These are phyloP conservation scores for Acer saccharum DNA, from an alignment of 345 rosid genomes.

Conservation along the genomic window DNA sequence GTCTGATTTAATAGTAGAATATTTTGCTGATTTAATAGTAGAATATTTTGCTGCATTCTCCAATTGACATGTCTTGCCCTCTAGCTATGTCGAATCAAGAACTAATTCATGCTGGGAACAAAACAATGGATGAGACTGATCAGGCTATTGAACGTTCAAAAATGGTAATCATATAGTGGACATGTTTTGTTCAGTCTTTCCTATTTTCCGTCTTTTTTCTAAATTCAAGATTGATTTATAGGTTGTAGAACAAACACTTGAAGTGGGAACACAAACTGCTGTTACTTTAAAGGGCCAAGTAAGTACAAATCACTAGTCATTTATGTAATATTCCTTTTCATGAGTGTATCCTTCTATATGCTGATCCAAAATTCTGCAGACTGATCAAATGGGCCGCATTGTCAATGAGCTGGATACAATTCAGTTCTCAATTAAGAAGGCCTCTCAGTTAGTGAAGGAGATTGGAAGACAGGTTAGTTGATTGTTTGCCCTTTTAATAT, in stretches of 20 bases:
- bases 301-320: constrained; percentile 25
- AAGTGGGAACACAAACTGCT: constrained; percentile 98
- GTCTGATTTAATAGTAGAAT: neutral
- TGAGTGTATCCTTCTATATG: neutral
- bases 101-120: constrained; percentile 72
- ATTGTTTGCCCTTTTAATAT: constrained; percentile 9
- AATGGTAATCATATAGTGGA: constrained; percentile 43
- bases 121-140: constrained; percentile 97
- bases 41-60: neutral
- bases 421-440: constrained; percentile 97
- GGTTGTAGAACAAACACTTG: constrained; percentile 97
- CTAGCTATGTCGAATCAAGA: constrained; percentile 95
- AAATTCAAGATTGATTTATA: constrained; percentile 30
- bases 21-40: neutral
- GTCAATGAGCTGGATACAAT: constrained; percentile 96
- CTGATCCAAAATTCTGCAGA: constrained; percentile 51
- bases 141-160: constrained; percentile 94
- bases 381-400: constrained; percentile 99
- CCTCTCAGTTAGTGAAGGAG: constrained; percentile 97
- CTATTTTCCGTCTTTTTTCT: constrained; percentile 13
- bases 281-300: constrained; percentile 91
- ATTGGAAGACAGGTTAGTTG: constrained; percentile 91
- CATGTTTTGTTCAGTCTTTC: constrained; percentile 11
- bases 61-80: constrained; percentile 10
- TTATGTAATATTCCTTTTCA: neutral